Conservation (phyloP, 805 yeast genomes). For the Saccharomycopsis sp. region DNA sequence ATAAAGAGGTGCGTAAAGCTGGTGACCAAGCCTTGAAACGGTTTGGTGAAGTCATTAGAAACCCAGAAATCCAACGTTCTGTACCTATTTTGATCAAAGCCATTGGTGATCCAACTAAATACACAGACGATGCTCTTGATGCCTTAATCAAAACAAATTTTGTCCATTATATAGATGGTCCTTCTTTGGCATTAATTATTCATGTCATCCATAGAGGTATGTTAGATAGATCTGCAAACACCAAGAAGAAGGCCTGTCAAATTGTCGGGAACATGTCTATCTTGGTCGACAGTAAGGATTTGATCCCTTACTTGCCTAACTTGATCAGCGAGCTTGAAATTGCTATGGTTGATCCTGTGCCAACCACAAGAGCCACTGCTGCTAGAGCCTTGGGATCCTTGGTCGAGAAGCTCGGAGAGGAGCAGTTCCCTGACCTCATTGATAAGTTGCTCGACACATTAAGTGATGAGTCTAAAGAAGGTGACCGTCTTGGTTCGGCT, state of each 20-base stretch:
- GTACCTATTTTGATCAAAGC: constrained; percentile 87
- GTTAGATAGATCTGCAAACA: constrained; percentile 87
- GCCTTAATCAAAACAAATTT: constrained; percentile 84
- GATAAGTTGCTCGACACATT: constrained; percentile 71
- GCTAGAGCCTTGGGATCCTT: constrained; percentile 94
- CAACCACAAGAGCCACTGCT: constrained; percentile 94
- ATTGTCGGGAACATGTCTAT: constrained; percentile 99
- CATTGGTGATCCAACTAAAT: constrained; percentile 89
- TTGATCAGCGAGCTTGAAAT: constrained; percentile 77
- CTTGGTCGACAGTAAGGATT: constrained; percentile 80
- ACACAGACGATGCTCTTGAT: constrained; percentile 84
- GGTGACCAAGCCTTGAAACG: constrained; percentile 84
- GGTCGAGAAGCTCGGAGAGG: constrained; percentile 95
- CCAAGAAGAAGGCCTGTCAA: constrained; percentile 91
- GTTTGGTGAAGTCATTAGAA: constrained; percentile 95
- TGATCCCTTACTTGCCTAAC: constrained; percentile 73
- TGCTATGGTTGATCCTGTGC: constrained; percentile 98
- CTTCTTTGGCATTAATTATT: constrained; percentile 89
- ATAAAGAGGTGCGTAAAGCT: constrained; percentile 93
- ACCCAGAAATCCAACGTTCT: constrained; percentile 90
- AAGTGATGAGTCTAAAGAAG: constrained; percentile 69
- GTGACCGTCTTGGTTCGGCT: constrained; percentile 94
- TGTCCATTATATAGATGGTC: constrained; percentile 97
- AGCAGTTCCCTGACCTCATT: constrained; percentile 85
- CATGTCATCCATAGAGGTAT: constrained; percentile 95